Conservation (phyloP, 2,329 filamentous ascomycete species). For the Arthroderma uncinatum region DNA sequence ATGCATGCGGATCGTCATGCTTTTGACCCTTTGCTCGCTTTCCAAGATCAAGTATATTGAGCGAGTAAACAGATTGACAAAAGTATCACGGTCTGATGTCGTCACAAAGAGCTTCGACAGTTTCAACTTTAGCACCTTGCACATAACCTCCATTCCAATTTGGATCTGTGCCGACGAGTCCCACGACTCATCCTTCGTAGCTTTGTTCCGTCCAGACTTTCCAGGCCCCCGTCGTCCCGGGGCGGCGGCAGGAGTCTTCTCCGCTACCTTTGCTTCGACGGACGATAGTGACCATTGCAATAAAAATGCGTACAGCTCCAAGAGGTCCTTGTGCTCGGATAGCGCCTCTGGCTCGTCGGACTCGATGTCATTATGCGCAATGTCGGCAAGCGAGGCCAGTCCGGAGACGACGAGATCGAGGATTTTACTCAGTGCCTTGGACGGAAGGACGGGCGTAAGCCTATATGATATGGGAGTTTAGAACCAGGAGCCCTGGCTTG, state of each 20-base stretch:
- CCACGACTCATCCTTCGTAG: conserved; percentile 67
- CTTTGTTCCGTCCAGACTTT: conserved; percentile 61
- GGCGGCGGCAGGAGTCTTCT: conserved; percentile 66
- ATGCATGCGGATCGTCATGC: conserved; percentile 82
- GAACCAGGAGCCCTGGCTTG: conserved; percentile 41
- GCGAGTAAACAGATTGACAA: conserved; percentile 80
- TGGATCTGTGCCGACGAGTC: conserved; percentile 83
- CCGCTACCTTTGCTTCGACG: conserved; percentile 86
- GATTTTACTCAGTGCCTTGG: conserved; percentile 78
- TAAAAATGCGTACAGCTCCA: conserved; percentile 90
- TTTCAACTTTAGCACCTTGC: conserved; percentile 88
- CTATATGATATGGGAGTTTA: conserved; percentile 58
- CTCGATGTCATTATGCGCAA: conserved; percentile 75
- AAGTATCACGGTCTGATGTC: conserved; percentile 90
- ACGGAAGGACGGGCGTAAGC: conserved; percentile 67
- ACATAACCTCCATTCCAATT: conserved; percentile 82
- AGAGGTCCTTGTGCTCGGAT: conserved; percentile 74
- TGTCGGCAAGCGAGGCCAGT: conserved; percentile 72
- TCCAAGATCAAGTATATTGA: conserved; percentile 91
- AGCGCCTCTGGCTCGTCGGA: conserved; percentile 82
- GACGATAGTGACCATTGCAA: conserved; percentile 90
- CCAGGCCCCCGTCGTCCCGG: conserved; percentile 62
- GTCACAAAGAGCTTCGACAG: conserved; percentile 88
- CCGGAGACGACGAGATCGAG: conserved; percentile 84
- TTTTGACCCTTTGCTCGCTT: conserved; percentile 86